Conservation (phyloP, 2,329 filamentous ascomycete species). For the Scedosporium apiospermum region DNA sequence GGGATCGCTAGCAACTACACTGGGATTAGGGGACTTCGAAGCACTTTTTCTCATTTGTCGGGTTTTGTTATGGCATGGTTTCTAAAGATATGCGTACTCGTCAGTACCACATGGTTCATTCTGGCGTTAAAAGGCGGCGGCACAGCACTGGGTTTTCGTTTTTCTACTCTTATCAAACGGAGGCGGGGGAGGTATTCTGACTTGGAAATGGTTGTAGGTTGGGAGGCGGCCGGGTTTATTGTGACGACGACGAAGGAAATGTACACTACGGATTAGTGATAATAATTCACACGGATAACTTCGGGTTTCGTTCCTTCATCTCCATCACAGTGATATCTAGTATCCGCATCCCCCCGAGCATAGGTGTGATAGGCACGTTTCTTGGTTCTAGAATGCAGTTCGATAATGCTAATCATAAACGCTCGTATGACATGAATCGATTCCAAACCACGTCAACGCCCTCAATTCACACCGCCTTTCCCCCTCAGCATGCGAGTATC, state of each 20-base stretch:
- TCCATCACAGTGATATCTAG: background rate
- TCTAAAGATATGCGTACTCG: background rate
- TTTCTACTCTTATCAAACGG: background rate
- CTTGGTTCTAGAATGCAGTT: background rate
- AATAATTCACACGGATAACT: background rate
- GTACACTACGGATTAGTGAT: background rate
- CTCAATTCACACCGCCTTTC: background rate
- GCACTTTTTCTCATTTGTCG: background rate
- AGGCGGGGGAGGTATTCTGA: background rate
- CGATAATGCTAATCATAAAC: conserved; percentile 1
- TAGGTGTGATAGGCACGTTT: background rate
- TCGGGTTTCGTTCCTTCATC: background rate
- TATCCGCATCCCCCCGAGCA: too few relatives aligned
- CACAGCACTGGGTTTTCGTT: conserved; percentile 4
- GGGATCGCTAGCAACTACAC: background rate
- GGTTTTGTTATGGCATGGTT: background rate
- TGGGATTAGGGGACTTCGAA: background rate
- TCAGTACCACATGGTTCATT: background rate
- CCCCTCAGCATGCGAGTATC: background rate
- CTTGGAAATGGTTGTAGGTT: background rate
- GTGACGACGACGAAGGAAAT: conserved; percentile 1
- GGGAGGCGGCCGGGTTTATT: background rate
- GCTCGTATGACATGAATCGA: background rate
- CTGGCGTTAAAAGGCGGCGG: conserved; percentile 3
- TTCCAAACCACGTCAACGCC: background rate